Conservation (phyloP, 768 basidiomycete genomes). For the Chalciporus piperatus region DNA sequence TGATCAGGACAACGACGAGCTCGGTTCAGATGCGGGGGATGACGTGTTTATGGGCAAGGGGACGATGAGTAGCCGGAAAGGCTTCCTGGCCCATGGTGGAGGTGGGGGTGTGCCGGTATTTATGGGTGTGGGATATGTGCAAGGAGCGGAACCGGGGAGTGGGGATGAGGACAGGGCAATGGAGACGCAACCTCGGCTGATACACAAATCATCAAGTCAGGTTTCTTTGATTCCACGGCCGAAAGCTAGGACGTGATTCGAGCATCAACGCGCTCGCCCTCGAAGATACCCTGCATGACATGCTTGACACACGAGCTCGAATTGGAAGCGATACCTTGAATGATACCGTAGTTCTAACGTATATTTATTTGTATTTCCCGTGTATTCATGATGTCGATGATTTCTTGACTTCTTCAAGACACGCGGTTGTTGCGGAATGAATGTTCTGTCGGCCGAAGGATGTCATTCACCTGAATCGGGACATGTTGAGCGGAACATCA, state of each 20-base stretch:
- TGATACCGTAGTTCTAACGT: background rate
- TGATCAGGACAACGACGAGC: conserved; percentile 37
- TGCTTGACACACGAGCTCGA: no score
- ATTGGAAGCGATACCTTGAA: conserved; percentile 8
- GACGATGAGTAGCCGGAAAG: conserved; percentile 47
- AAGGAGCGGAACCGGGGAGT: conserved; percentile 42
- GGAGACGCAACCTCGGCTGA: background rate
- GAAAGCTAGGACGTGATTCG: conserved; percentile 16
- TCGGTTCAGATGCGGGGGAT: conserved; percentile 41
- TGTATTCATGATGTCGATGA: conserved; percentile 9
- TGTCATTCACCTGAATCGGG: background rate
- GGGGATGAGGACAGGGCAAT: conserved; percentile 9
- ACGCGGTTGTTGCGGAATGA: background rate
- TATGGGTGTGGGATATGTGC: conserved; percentile 67
- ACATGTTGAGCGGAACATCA: background rate
- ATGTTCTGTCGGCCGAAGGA: background rate
- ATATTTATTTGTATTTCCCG: conserved; percentile 28
- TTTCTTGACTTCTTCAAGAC: background rate
- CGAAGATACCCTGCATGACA: background rate
- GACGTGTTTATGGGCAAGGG: conserved; percentile 53
- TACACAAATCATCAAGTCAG: conserved; percentile 13
- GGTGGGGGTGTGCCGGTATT: conserved; percentile 69
- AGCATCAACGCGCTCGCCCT: background rate
- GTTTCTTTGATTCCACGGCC: conserved; percentile 25
- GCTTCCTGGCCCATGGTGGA: conserved; percentile 75